These are phyloP conservation scores for Otatea glauca DNA, from an alignment of 176 grass and related monocot species.

Conservation along the genomic window DNA sequence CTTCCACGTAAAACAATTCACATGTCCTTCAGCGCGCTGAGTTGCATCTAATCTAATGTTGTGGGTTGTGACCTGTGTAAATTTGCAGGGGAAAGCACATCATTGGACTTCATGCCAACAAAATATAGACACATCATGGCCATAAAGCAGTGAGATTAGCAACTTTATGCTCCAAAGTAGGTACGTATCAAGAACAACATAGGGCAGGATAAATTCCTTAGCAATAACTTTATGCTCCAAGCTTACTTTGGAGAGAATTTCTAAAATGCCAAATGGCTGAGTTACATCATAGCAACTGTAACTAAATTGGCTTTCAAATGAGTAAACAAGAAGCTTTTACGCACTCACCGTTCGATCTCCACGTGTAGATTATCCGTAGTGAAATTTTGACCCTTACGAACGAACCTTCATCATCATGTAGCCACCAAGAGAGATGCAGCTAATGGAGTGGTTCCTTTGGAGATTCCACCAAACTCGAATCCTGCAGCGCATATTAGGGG, in stretches of 20 bases:
- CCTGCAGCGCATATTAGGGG: slow-evolving; percentile 30
- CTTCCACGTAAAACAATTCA: slow-evolving; percentile 22
- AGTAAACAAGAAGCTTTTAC: slow-evolving; percentile 41
- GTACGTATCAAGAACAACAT: slow-evolving; percentile 41
- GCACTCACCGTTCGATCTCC: slow-evolving; percentile 21
- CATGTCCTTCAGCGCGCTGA: background rate
- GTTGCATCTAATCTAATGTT: slow-evolving; percentile 39
- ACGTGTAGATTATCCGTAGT: slow-evolving; percentile 1
- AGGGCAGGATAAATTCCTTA: slow-evolving; percentile 52
- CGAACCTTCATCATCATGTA: background rate
- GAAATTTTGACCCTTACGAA: slow-evolving; percentile 18
- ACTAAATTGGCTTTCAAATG: slow-evolving; percentile 37
- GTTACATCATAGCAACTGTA: slow-evolving; percentile 41
- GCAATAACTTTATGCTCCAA: slow-evolving; percentile 39
- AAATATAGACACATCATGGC: slow-evolving; percentile 48
- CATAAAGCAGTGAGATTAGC: slow-evolving; percentile 50
- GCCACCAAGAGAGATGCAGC: slow-evolving; percentile 26
- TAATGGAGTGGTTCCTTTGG: slow-evolving; percentile 14
- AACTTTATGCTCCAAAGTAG: slow-evolving; percentile 45
- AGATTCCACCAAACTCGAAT: slow-evolving; percentile 49
- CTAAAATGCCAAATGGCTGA: slow-evolving; percentile 35
- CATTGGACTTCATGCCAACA: slow-evolving; percentile 48
- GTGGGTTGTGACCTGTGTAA: slow-evolving; percentile 23
- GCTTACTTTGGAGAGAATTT: slow-evolving; percentile 46
- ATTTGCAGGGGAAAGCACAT: slow-evolving; percentile 31